These are phyloP conservation scores for Sarocladiaceae sp. DNA, from an alignment of 2,329 filamentous ascomycete genomes.

Conservation along the genomic window DNA sequence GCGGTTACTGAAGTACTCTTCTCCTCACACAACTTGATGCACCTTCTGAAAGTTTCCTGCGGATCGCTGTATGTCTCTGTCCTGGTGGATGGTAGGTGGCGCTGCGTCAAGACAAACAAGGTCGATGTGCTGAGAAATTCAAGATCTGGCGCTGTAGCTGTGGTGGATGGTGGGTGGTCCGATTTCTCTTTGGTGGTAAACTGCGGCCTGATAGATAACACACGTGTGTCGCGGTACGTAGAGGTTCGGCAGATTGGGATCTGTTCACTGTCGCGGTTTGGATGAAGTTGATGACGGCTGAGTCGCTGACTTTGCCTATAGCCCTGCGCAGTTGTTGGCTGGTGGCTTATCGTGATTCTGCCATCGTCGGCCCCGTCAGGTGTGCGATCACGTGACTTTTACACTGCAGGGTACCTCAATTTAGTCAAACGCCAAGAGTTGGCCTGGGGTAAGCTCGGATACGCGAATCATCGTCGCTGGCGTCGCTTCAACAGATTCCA, in stretches of 20 bases:
- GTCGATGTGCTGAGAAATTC: conserved; percentile 6
- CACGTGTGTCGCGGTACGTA: background rate
- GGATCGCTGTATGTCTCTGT: background rate
- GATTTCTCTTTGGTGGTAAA: background rate
- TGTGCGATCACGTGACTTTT: background rate
- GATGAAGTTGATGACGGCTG: background rate
- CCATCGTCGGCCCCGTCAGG: background rate
- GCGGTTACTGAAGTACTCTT: conserved; percentile 9
- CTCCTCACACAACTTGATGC: background rate
- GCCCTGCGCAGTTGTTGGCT: background rate
- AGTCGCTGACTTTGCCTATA: background rate
- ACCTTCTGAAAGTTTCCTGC: background rate
- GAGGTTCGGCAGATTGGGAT: background rate
- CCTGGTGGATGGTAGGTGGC: background rate
- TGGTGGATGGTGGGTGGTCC: conserved; percentile 3
- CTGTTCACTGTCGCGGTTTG: background rate
- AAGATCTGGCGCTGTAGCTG: conserved; percentile 4
- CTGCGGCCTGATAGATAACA: background rate
- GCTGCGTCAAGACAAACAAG: background rate
- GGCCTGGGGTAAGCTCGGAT: conserved; percentile 9
- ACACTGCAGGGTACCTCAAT: background rate
- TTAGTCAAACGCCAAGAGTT: background rate
- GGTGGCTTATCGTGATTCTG: conserved; percentile 2
- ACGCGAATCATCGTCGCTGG: conserved; percentile 8
- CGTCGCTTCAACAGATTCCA: conserved; percentile 2